Base-by-base conservation (phyloP, 768 basidiomycete species). In the Trametes maxima region DNA sequence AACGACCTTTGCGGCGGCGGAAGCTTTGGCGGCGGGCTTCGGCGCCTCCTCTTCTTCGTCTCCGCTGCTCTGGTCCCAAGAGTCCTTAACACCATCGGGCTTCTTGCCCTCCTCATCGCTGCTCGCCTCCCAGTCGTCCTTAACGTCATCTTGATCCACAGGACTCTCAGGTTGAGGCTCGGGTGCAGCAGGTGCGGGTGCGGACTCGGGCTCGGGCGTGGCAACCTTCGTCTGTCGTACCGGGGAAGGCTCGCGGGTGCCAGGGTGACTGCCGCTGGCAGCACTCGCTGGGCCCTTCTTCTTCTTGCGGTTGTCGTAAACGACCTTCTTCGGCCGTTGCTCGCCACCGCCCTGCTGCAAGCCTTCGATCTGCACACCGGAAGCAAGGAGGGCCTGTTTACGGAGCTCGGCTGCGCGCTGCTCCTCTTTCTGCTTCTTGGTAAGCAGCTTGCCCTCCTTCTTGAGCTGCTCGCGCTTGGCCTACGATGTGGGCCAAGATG, bases 401-500 rank as follows among this genome's bases (percentile, higher is more conserved):
- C 95, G 88, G 33, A 93, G 85, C 73, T 98, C 95, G 2, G 94
- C 95, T 65, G 87, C 90, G 21, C 90, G 91, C 67, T 83, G 88
- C 73, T 98, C 95, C 70, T 93, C 90, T 75, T 94, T 96, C 74
- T 98, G 95, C 76, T 95, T 97, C 75, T 96, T 95, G n/a, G 96
- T 98, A 51, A 98, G 81, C 24, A 96, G 78, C 47, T 90, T 85
- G 22, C 97, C 97, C 76, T 98, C 95, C 73, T 95, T 96, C 82
- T 91, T 94, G 14, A 91, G 88, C 53, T 90, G 72, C 68, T 97
- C 95, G 53, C 86, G 87, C 75, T 96, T 97, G 46, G 85, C 89
- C 94, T 95, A 69, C 55, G 46, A 58, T 48, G 51, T 43, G 8
- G 28, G 8, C 28, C 36, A 54, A 40, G 60, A 54, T 43, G 28